Evolutionary conservation across 371 early-diverging fungal genomes (phyloP).

Genomic region (Mucor saturninus): DNA sequence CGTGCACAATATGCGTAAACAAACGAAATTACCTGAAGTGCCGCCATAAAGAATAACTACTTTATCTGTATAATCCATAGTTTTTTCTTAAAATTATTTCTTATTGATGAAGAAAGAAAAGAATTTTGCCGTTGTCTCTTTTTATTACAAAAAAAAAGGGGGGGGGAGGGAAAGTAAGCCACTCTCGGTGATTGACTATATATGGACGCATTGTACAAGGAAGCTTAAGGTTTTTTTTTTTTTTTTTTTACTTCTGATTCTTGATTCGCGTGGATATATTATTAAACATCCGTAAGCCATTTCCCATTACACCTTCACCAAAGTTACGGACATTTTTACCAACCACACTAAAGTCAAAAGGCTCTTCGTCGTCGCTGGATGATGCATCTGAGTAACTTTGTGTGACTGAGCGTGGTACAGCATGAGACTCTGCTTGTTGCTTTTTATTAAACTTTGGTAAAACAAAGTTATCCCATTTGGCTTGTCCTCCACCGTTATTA

Average conservation of each 20-base stretch:
- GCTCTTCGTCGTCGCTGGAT: slow-evolving; percentile 28
- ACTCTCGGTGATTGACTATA: slow-evolving; percentile 20
- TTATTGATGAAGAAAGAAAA: not conserved
- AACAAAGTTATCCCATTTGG: slow-evolving; percentile 1
- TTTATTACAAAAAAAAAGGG: not conserved
- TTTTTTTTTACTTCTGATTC: slow-evolving; percentile 3
- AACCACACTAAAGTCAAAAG: slow-evolving; percentile 46
- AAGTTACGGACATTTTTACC: slow-evolving; percentile 41
- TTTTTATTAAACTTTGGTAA: not conserved
- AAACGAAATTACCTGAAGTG: slow-evolving; percentile 31
- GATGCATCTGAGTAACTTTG: not conserved
- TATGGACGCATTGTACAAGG: not conserved
- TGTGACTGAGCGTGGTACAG: not conserved
- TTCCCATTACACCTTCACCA: slow-evolving; percentile 41
- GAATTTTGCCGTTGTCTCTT: too few species aligned
- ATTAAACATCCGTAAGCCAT: slow-evolving; percentile 41
- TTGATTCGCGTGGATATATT: slow-evolving; percentile 40
- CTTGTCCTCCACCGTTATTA: too few species aligned
- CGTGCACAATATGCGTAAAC: not conserved
- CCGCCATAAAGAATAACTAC: slow-evolving; percentile 33
- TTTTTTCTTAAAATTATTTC: not conserved
- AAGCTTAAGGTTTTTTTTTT: too few species aligned
- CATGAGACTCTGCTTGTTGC: not conserved
- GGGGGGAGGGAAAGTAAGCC: not conserved
- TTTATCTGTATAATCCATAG: slow-evolving; percentile 26